These are phyloP conservation scores for Rhizophagus clarus DNA, from an alignment of 192 early-diverging fungal genomes.

Conservation along the genomic window DNA sequence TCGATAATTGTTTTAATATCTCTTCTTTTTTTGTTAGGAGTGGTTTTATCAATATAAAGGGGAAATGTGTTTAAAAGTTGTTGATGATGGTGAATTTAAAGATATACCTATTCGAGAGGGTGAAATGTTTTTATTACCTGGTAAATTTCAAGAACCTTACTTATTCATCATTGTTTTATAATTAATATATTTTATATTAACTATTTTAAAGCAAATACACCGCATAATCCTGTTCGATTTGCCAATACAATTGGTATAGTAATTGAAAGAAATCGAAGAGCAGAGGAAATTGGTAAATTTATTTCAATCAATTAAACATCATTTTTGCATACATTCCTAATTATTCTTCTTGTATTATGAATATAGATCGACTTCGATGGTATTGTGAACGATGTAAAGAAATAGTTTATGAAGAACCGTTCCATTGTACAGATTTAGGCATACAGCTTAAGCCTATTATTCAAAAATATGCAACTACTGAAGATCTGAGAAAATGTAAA, in stretches of 20 bases:
- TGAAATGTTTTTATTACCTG: slow-evolving; percentile 94
- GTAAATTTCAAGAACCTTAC: slow-evolving; percentile 41
- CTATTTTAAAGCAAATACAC: slow-evolving; percentile 67
- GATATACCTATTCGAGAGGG: slow-evolving; percentile 90
- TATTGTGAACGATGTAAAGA: slow-evolving; percentile 86
- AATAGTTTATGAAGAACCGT: slow-evolving; percentile 88
- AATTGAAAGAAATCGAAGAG: slow-evolving; percentile 83
- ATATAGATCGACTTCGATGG: slow-evolving; percentile 86
- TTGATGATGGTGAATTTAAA: slow-evolving; percentile 70
- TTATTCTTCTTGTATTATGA: background rate
- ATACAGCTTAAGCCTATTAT: slow-evolving; percentile 91
- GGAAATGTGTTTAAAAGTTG: slow-evolving; percentile 90
- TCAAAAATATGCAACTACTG: slow-evolving; percentile 69
- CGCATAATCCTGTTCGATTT: slow-evolving; percentile 94
- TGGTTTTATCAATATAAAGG: slow-evolving; percentile 98
- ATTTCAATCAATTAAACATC: too few species aligned
- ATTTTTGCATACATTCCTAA: background rate
- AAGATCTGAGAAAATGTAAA: slow-evolving; percentile 77
- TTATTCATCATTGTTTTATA: background rate
- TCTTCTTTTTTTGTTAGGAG: slow-evolving; percentile 53
- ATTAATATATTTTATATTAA: background rate
- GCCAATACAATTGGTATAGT: slow-evolving; percentile 96
- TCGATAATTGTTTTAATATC: slow-evolving; percentile 18
- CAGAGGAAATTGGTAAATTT: slow-evolving; percentile 64
- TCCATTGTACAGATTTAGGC: slow-evolving; percentile 89